A percentile compares a stretch with the other conserved stretches of the same genome.
Evolutionary conservation across 805 yeast genomes (phyloP).

Genomic region (Grigorovia transvaalensis): DNA sequence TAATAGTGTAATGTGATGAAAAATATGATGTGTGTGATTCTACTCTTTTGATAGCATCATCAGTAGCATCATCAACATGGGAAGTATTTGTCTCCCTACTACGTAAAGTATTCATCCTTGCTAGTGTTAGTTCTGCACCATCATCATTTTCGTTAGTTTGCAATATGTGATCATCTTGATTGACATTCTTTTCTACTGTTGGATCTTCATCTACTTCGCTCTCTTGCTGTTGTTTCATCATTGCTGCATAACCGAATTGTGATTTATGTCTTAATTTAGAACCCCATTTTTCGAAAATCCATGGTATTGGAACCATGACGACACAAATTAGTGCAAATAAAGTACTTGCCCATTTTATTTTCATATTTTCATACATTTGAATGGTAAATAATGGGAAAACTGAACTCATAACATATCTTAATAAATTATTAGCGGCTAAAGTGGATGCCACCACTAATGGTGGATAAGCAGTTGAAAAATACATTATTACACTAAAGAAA

Average conservation of each 20-base stretch:
- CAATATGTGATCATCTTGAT: background rate
- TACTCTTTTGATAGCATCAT: background rate
- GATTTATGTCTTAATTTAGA: slow-evolving; percentile 44
- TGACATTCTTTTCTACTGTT: slow-evolving; percentile 17
- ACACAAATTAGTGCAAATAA: slow-evolving; percentile 54
- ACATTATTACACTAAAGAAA: slow-evolving; percentile 59
- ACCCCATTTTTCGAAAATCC: slow-evolving; percentile 54
- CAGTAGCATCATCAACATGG: background rate
- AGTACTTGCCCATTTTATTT: slow-evolving; percentile 68
- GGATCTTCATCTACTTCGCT: slow-evolving; percentile 22
- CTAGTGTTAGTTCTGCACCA: slow-evolving; percentile 3
- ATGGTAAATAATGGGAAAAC: slow-evolving; percentile 81
- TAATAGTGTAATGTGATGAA: background rate
- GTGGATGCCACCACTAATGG: slow-evolving; percentile 77
- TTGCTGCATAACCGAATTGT: slow-evolving; percentile 49
- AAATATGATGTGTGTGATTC: background rate
- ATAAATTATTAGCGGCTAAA: slow-evolving; percentile 74
- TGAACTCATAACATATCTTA: slow-evolving; percentile 65
- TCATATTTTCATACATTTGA: slow-evolving; percentile 68
- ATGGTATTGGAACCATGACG: slow-evolving; percentile 66
- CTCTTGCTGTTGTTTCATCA: slow-evolving; percentile 30
- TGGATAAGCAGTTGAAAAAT: slow-evolving; percentile 63
- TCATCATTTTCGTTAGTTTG: background rate
- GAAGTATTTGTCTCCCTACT: slow-evolving; percentile 3
- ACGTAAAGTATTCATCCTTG: slow-evolving; percentile 7